These are phyloP conservation scores for Saccharomyces pastorianus DNA, from an alignment of 1,139 yeast species.

Conservation along the genomic window DNA sequence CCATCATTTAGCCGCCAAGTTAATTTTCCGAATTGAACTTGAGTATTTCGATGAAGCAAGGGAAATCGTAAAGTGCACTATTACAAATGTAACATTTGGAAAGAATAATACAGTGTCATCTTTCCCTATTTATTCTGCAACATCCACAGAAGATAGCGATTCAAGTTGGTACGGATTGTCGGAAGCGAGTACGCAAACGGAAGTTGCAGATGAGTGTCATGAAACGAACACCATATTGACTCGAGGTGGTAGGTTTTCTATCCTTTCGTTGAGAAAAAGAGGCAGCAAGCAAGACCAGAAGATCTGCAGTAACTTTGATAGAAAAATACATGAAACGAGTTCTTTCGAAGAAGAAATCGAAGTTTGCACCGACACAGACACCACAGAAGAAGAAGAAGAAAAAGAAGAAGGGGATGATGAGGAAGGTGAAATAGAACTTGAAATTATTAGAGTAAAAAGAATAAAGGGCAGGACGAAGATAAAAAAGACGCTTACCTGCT, in stretches of 20 bases:
- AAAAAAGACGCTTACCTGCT: background rate
- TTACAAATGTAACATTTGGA: background rate
- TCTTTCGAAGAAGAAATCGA: background rate
- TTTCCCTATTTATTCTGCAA: background rate
- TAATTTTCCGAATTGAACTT: constrained; percentile 5
- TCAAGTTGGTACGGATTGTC: background rate
- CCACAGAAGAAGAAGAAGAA: background rate
- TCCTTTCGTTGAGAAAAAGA: background rate
- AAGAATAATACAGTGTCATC: background rate
- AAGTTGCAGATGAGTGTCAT: background rate
- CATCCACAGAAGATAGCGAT: background rate
- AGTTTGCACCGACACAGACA: background rate
- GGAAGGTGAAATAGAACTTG: background rate
- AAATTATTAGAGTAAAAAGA: background rate
- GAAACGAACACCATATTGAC: background rate
- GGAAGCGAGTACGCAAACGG: background rate
- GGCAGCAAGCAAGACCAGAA: background rate
- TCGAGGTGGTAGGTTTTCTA: background rate
- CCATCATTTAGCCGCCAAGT: constrained; percentile 11
- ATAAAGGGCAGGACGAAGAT: background rate
- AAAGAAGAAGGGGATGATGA: background rate
- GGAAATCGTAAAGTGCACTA: background rate
- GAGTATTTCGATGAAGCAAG: background rate
- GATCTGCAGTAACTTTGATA: background rate
- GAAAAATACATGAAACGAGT: background rate